These are phyloP conservation scores for Eurotiales sp. DNA, from an alignment of 2,329 filamentous ascomycete genomes.

Conservation along the genomic window DNA sequence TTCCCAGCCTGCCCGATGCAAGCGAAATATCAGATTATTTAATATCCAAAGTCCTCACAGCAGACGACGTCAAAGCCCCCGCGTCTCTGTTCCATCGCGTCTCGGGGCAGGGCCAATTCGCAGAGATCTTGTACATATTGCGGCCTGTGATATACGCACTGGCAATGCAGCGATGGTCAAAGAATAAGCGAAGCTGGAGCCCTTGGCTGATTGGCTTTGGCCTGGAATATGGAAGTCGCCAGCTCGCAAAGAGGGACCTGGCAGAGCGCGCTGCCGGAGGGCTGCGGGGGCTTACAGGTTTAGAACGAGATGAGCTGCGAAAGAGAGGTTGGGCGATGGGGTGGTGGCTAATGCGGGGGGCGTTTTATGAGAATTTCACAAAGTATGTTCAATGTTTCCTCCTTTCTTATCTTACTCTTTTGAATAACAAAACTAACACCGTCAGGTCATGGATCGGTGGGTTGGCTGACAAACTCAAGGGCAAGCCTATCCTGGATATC, in stretches of 20 bases:
- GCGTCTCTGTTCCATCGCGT: conserved; percentile 76
- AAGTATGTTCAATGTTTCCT: conserved; percentile 43
- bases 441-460: conserved; percentile 60
- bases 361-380: conserved; percentile 90
- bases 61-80: conserved; percentile 94
- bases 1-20: conserved; percentile 77
- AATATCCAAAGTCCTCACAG: conserved; percentile 82
- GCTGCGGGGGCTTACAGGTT: conserved; percentile 70
- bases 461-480: conserved; percentile 65
- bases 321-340: conserved; percentile 85
- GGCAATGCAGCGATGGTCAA: conserved; percentile 69
- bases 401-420: not conserved
- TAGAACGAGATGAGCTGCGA: conserved; percentile 86
- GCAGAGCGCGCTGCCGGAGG: conserved; percentile 63
- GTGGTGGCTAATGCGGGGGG: conserved; percentile 97
- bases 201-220: conserved; percentile 86
- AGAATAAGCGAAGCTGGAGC: conserved; percentile 76
- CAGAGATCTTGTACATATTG: conserved; percentile 88
- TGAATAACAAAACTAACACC: not conserved
- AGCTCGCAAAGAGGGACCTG: conserved; percentile 68
- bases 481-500: conserved; percentile 73
- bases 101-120: conserved; percentile 69
- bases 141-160: conserved; percentile 83
- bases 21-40: conserved; percentile 84
- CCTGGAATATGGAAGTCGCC: conserved; percentile 84